Base-by-base conservation (phyloP, 345 rosid species). In the Viola odorata region DNA sequence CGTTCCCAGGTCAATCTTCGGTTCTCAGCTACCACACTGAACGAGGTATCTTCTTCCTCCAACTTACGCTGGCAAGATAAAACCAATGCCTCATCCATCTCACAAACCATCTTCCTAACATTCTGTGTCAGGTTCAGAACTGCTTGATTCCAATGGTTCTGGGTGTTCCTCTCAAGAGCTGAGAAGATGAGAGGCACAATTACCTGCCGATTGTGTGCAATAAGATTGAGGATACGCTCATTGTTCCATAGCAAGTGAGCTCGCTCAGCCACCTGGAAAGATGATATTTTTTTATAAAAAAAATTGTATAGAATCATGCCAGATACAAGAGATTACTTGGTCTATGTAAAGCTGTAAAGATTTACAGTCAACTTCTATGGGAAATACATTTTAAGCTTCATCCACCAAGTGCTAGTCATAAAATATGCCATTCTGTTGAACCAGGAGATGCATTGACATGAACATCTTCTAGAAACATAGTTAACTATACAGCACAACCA, bases 181-280 rank as follows among this genome's bases (percentile, higher is more conserved):
- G 87, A 55, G 66, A 78, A 60, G 53, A 85, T 68, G 0, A 83
- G 72, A 36, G 95, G 95, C 61, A 82, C 68, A 52, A 88, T 79
- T 63, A 72, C 85, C 37, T 80, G 83, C 47, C 83, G 69, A 59
- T 88, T 81, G 6, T 81, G 76, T 12, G 73, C 65, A 6, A 85
- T 64, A 8, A 81, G 89, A 49, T 76, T 74, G 14, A 85, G 77
- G 72, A 88, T 39, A 51, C 78, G 87, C 70, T 83, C 91, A 3
- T 88, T 88, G 77, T 83, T 81, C 91, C 83, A 85, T 15, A 88
- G 68, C 76, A 88, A 70, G 72, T 85, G 95, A 16, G 91, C 91
- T 45, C 95, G 81, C 76, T 88, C 91, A 1, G 95, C 85, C 52
- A 88, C 91, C 95, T 88, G 81, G 64, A 75, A 79, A 58, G 49